Base-by-base conservation (phyloP, 495 filamentous ascomycete genomes). In the Neurospora intermedia region DNA sequence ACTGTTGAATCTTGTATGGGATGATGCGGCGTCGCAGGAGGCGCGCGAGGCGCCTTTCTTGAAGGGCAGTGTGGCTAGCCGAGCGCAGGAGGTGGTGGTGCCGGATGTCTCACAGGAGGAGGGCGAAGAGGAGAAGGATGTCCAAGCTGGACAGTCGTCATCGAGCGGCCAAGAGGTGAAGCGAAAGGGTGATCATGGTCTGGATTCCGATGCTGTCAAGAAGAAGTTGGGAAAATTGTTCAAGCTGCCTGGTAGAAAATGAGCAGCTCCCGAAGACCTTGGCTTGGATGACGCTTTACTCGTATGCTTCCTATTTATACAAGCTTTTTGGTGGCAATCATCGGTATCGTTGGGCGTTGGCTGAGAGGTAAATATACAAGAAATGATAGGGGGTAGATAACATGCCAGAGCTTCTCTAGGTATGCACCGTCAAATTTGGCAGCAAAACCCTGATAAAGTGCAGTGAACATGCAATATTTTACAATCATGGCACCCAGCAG, bases 1-100 rank as follows among this genome's bases (percentile, higher is more conserved):
- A 40, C 81, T 96, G 31, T 84, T 98, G 41, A 94, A 92, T 71
- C 89, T 98, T 48, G 78, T 88, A 27, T 98, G 94, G 94, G 87
- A 89, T 59, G 87, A 91, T 9, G 79, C 75, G 10, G 90, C 84
- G 16, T 81, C 83, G 20, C 73, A 74, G 2, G 82, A 82, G 35
- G 85, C 84, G 38, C 85, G 84, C 72, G 84, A 83, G 72, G 82
- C 79, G 71, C 81, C 85, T n/a, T 82, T 92, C 43, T 79, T 96
- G 39, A 95, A 92, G 78, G 82, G 84, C 41, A 89, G 91, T 74
- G 90, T 89, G 70, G 88, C 87, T 7, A 84, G 87, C 69, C 84
- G 86, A 73, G 96, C 94, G 2, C 87, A 88, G 80, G 84, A 90
- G 72, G 81, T 97, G 10, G 81, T 83, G 11, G 80, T 88, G 3